phyloP scores from a whole-genome alignment of 2,329 filamentous ascomycete genomes.

The Fusarium continuum region DNA sequence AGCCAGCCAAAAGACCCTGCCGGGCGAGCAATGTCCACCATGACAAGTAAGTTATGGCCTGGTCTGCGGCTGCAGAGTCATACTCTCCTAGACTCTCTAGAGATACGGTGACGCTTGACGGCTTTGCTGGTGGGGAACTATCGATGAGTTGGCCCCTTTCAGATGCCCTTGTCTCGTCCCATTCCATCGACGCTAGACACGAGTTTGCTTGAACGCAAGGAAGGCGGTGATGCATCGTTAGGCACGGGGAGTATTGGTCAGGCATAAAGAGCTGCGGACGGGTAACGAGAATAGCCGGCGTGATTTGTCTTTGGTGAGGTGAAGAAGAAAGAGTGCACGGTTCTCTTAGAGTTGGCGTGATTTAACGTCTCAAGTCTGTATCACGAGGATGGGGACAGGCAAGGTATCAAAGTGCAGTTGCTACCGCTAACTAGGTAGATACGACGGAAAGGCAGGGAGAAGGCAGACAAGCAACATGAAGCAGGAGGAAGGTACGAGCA shows the following conservation, averaged over 20 bases:
- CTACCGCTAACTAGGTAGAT: not conserved
- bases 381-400: conserved; percentile 11
- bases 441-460: not conserved
- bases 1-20: conserved; percentile 31
- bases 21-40: conserved; percentile 18
- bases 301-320: conserved; percentile 9
- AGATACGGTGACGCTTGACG: conserved; percentile 44
- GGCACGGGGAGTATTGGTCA: conserved; percentile 38
- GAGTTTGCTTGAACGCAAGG: conserved; percentile 37
- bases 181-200: conserved; percentile 41
- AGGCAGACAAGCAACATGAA: conserved; percentile 10
- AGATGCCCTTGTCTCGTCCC: conserved; percentile 44
- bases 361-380: conserved; percentile 4
- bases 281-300: conserved; percentile 7
- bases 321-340: conserved; percentile 13
- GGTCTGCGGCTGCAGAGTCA: conserved; percentile 40
- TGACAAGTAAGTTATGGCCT: conserved; percentile 11
- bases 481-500: conserved; percentile 5
- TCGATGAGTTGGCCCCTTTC: conserved; percentile 45
- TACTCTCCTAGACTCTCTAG: conserved; percentile 35
- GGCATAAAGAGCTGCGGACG: conserved; percentile 35
- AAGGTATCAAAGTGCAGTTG: conserved; percentile 16
- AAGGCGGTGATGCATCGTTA: conserved; percentile 45
- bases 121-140: conserved; percentile 42
- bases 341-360: conserved; percentile 11